phyloP scores from a whole-genome alignment of 805 yeast species.

The Wickerhamomyces bovis region DNA sequence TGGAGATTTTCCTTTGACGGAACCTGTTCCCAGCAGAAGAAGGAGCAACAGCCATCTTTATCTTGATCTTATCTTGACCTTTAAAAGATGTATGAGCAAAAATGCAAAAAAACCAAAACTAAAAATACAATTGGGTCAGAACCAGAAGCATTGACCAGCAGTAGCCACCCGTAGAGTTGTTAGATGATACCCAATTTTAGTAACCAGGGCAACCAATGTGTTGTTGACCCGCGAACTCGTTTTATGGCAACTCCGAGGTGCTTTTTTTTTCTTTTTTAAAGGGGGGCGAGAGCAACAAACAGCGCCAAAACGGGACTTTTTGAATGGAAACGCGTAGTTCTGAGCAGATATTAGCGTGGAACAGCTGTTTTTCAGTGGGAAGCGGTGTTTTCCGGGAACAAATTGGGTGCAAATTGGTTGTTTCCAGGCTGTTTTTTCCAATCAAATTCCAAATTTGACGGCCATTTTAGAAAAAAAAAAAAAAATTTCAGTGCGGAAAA shows the following conservation, averaged over 20 bases:
- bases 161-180: neutral
- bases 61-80: too few species aligned
- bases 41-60: conserved; percentile 14
- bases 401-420: neutral
- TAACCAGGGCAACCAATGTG: neutral
- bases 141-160: neutral
- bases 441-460: too few species aligned
- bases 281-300: neutral
- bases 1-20: conserved; percentile 91
- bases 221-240: neutral
- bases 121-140: neutral
- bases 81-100: too few species aligned
- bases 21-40: conserved; percentile 41
- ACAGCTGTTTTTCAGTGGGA: neutral
- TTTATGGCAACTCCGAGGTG: neutral
- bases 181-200: too few species aligned
- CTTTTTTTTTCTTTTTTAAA: too few species aligned
- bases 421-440: neutral
- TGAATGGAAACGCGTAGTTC: neutral
- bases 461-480: neutral
- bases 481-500: neutral
- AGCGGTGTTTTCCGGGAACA: neutral
- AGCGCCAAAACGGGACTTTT: neutral
- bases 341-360: neutral
- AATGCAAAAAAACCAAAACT: too few species aligned